phyloP scores from a whole-genome alignment of 2,329 filamentous ascomycete genomes.

The Monilinia fructicola region DNA sequence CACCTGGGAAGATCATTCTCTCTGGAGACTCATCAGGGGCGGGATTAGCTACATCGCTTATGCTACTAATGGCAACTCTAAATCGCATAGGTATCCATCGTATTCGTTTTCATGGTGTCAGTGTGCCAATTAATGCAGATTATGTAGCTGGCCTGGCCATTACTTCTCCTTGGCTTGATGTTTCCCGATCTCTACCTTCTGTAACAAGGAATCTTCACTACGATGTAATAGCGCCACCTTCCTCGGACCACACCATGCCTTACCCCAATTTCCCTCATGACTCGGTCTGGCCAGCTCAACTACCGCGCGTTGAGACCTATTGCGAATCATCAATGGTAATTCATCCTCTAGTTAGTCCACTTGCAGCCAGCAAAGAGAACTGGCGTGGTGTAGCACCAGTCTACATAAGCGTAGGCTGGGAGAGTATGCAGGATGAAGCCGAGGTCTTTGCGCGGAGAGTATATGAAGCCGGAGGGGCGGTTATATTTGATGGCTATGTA shows the following conservation, averaged over 20 bases:
- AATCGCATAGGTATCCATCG: slow-evolving; percentile 45
- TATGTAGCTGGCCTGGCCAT: slow-evolving; percentile 65
- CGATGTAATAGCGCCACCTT: slow-evolving; percentile 63
- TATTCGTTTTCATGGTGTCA: slow-evolving; percentile 59
- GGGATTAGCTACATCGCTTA: slow-evolving; percentile 64
- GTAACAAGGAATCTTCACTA: slow-evolving; percentile 52
- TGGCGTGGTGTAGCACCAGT: slow-evolving; percentile 67
- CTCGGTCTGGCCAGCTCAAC: slow-evolving; percentile 56
- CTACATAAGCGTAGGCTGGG: slow-evolving; percentile 68
- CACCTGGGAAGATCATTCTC: slow-evolving; percentile 66
- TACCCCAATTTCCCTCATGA: slow-evolving; percentile 49
- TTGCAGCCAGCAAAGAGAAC: slow-evolving; percentile 48
- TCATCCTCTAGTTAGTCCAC: slow-evolving; percentile 68
- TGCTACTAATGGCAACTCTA: slow-evolving; percentile 68
- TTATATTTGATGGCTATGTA: slow-evolving; percentile 72
- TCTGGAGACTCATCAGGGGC: slow-evolving; percentile 74
- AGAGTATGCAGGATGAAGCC: slow-evolving; percentile 68
- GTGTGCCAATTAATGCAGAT: slow-evolving; percentile 53
- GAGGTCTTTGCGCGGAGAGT: slow-evolving; percentile 59
- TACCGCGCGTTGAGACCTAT: slow-evolving; percentile 56
- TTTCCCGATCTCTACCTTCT: slow-evolving; percentile 62
- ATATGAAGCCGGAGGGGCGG: slow-evolving; percentile 54
- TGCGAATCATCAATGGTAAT: slow-evolving; percentile 52
- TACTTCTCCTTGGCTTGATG: slow-evolving; percentile 70
- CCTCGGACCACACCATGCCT: slow-evolving; percentile 40